phyloP scores from a whole-genome alignment of 345 rosid species.

The Salix exigua region DNA sequence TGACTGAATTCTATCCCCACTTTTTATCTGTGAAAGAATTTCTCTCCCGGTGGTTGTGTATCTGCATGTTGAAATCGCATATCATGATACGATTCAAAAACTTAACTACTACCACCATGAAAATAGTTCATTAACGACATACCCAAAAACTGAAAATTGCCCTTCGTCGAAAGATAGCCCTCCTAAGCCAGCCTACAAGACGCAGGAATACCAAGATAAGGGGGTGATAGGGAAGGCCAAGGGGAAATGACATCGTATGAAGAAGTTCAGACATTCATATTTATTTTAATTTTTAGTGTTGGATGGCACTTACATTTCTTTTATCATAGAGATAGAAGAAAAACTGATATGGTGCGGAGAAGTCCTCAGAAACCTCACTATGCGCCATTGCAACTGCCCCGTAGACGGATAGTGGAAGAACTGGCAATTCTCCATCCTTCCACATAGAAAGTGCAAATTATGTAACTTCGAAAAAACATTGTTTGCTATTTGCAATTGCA shows the following conservation, averaged over 20 bases:
- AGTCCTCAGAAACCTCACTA: slow-evolving; percentile 74
- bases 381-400: slow-evolving; percentile 97
- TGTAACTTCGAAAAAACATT: background rate
- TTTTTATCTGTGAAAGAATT: slow-evolving; percentile 72
- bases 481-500: background rate
- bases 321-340: slow-evolving; percentile 89
- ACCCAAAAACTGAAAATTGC: slow-evolving; percentile 92
- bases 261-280: background rate
- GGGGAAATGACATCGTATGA: too few relatives aligned
- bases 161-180: slow-evolving; percentile 97
- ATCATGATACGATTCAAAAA: background rate
- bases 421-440: slow-evolving; percentile 87
- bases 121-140: slow-evolving; percentile 9
- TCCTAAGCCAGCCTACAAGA: slow-evolving; percentile 71
- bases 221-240: too few relatives aligned
- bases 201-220: background rate
- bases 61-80: slow-evolving; percentile 24
- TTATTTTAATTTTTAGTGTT: background rate
- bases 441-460: slow-evolving; percentile 8
- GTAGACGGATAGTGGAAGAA: slow-evolving; percentile 80
- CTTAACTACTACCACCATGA: background rate
- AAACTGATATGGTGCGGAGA: slow-evolving; percentile 84
- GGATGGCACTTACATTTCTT: slow-evolving; percentile 57
- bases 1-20: slow-evolving; percentile 68
- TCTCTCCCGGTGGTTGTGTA: slow-evolving; percentile 73